A percentile compares a stretch with the other conserved stretches of the same genome.
These are phyloP conservation scores for Fragilariopsis cylindrus DNA, from an alignment of 108 stramenopile genomes.

Conservation along the genomic window DNA sequence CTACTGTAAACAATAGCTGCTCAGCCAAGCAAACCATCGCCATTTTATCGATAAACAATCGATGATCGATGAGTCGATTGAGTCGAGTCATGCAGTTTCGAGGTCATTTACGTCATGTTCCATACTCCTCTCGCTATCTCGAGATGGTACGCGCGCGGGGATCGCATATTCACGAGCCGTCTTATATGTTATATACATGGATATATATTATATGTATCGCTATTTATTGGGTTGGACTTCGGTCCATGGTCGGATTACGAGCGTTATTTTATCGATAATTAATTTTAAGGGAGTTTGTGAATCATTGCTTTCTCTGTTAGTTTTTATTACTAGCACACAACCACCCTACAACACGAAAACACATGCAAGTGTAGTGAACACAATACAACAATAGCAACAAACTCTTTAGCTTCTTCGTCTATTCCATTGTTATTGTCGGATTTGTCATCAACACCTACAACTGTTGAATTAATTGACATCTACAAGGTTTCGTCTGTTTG, in stretches of 20 bases:
- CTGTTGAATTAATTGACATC: background rate
- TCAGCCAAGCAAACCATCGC: too few species aligned
- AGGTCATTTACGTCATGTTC: background rate
- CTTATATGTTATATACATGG: background rate
- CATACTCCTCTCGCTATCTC: constrained; percentile 1
- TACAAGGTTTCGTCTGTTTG: background rate
- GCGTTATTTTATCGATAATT: background rate
- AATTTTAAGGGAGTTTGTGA: background rate
- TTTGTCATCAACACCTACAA: background rate
- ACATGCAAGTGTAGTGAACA: background rate
- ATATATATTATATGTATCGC: background rate
- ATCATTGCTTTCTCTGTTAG: background rate
- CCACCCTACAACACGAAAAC: background rate
- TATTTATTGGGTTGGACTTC: background rate
- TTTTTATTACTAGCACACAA: background rate
- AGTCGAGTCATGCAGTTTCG: too few species aligned
- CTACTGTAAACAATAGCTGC: too few species aligned
- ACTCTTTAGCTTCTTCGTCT: background rate
- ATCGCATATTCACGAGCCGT: background rate
- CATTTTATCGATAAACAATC: too few species aligned
- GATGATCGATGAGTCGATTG: too few species aligned
- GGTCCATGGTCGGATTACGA: background rate
- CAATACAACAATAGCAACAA: background rate
- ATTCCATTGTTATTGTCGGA: background rate
- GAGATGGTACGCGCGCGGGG: background rate